Evolutionary conservation across 768 basidiomycete genomes (phyloP).

Genomic region (Suillus luteus): DNA sequence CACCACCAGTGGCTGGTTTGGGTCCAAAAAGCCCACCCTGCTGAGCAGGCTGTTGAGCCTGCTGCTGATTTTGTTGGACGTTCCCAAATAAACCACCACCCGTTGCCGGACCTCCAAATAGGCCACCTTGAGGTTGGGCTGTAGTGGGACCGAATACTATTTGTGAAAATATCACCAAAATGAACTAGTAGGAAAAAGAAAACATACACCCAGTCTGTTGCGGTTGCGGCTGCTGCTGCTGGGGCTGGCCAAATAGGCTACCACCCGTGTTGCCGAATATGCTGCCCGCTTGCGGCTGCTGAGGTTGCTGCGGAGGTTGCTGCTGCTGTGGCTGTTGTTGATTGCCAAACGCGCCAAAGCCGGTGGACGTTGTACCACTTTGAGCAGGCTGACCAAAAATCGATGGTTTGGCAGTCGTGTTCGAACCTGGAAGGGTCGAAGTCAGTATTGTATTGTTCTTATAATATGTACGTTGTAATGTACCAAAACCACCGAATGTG

Average conservation of each 20-base stretch:
- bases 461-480: slow-evolving; percentile 9
- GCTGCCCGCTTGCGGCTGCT: slow-evolving; percentile 25
- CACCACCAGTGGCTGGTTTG: slow-evolving; percentile 35
- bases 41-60: slow-evolving; percentile 39
- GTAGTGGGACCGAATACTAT: slow-evolving; percentile 28
- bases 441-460: neutral
- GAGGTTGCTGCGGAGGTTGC: slow-evolving; percentile 15
- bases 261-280: slow-evolving; percentile 31
- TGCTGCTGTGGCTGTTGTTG: slow-evolving; percentile 31
- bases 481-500: slow-evolving; percentile 46
- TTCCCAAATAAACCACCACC: slow-evolving; percentile 41
- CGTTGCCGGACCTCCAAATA: slow-evolving; percentile 3
- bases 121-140: slow-evolving; percentile 30
- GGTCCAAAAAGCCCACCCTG: slow-evolving; percentile 30
- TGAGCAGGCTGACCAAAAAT: slow-evolving; percentile 53
- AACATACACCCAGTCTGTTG: slow-evolving; percentile 43
- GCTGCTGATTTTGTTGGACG: slow-evolving; percentile 36
- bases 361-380: slow-evolving; percentile 31
- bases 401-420: slow-evolving; percentile 43
- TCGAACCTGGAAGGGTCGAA: slow-evolving; percentile 27
- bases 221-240: slow-evolving; percentile 40
- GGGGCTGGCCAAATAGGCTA: slow-evolving; percentile 36
- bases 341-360: slow-evolving; percentile 38
- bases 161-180: neutral
- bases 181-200: slow-evolving; percentile 26